phyloP scores from a whole-genome alignment of 2,329 filamentous ascomycete species.

The Exophiala sideris region DNA sequence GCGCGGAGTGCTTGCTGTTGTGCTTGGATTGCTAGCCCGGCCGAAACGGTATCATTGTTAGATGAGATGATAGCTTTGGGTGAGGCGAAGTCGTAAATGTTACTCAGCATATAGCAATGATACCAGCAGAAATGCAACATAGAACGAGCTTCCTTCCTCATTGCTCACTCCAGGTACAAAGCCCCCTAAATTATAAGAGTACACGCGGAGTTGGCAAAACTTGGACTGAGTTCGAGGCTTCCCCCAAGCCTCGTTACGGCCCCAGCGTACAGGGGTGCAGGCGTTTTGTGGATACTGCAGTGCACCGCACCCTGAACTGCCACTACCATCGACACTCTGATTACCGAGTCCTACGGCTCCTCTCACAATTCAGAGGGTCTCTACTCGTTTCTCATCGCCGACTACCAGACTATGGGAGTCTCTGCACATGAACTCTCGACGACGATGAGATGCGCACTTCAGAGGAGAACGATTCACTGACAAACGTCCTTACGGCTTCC shows the following conservation, averaged over 20 bases:
- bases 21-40: conserved; percentile 91
- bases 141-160: background rate
- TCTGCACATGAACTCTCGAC: background rate
- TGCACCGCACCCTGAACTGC: too few relatives aligned
- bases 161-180: background rate
- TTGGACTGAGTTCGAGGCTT: too few relatives aligned
- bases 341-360: background rate
- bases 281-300: too few relatives aligned
- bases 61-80: conserved; percentile 58
- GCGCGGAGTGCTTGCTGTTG: conserved; percentile 88
- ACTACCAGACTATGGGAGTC: background rate
- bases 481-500: background rate
- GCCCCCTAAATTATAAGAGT: background rate
- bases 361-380: background rate
- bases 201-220: background rate
- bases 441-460: conserved; percentile 1
- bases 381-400: background rate
- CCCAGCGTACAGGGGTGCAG: too few relatives aligned
- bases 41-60: conserved; percentile 82
- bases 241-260: too few relatives aligned
- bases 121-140: background rate
- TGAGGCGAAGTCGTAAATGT: background rate
- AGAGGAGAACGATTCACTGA: conserved; percentile 1
- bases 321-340: too few relatives aligned
- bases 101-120: background rate